phyloP scores from a whole-genome alignment of 108 stramenopile species.

The Cyclostephanos tholiformis region DNA sequence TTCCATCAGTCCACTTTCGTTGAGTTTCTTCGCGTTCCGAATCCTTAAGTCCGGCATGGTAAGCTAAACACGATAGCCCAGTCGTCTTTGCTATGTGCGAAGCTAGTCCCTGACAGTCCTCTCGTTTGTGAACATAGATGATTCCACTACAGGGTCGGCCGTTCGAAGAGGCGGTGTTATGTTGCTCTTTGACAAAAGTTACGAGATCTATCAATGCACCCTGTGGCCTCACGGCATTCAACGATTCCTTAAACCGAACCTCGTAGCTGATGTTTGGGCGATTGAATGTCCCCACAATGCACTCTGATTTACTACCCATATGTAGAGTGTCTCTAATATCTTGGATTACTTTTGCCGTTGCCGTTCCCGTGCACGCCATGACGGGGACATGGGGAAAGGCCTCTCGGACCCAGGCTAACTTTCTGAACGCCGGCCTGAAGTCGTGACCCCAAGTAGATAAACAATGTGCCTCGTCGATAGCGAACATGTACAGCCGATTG shows the following conservation, averaged over 20 bases:
- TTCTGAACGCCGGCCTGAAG: slow-evolving; percentile 60
- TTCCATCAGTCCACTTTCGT: slow-evolving; percentile 63
- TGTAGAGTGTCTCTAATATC: slow-evolving; percentile 76
- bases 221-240: slow-evolving; percentile 24
- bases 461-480: slow-evolving; percentile 98
- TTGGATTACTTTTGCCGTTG: slow-evolving; percentile 80
- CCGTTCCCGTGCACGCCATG: slow-evolving; percentile 69
- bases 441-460: slow-evolving; percentile 82
- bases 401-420: slow-evolving; percentile 69
- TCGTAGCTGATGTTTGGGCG: slow-evolving; percentile 92
- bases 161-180: slow-evolving; percentile 40
- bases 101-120: slow-evolving; percentile 64
- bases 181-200: slow-evolving; percentile 58
- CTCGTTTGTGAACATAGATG: slow-evolving; percentile 93
- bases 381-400: slow-evolving; percentile 84
- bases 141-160: slow-evolving; percentile 78
- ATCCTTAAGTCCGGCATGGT: slow-evolving; percentile 77
- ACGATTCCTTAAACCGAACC: slow-evolving; percentile 56
- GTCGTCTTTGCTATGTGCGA: slow-evolving; percentile 35
- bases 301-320: slow-evolving; percentile 43
- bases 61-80: slow-evolving; percentile 46
- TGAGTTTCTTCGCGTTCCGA: slow-evolving; percentile 59
- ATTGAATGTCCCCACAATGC: slow-evolving; percentile 84
- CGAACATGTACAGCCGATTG: slow-evolving; percentile 79
- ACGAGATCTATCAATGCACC: slow-evolving; percentile 64